Evolutionary conservation across 768 basidiomycete genomes (phyloP).

Genomic region (Hysterangium stoloniferum): DNA sequence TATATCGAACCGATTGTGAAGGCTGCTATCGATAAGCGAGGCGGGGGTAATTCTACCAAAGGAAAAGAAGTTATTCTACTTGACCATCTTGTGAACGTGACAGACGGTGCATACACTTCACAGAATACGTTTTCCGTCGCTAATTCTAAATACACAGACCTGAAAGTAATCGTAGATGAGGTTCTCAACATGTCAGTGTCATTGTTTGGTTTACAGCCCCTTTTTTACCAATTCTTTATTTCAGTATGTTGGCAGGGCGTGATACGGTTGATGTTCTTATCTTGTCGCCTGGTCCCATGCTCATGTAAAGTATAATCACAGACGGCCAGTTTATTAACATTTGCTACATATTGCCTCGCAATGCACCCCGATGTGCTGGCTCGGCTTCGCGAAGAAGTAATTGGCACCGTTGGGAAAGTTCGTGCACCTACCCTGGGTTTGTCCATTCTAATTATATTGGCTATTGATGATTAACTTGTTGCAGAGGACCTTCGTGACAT

Average conservation of each 20-base stretch:
- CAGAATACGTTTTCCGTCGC: background rate
- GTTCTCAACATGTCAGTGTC: constrained; percentile 31
- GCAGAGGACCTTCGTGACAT: constrained; percentile 26
- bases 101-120: constrained; percentile 15
- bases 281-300: background rate
- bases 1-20: constrained; percentile 48
- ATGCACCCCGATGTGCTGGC: constrained; percentile 35
- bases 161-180: constrained; percentile 31
- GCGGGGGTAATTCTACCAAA: constrained; percentile 13
- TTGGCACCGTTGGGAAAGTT: constrained; percentile 18
- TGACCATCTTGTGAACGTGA: constrained; percentile 17
- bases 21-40: constrained; percentile 30
- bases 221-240: background rate
- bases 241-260: constrained; percentile 5
- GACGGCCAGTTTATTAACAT: constrained; percentile 40
- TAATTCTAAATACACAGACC: constrained; percentile 19
- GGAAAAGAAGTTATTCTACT: constrained; percentile 15
- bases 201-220: background rate
- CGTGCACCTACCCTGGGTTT: constrained; percentile 12
- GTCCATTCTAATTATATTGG: constrained; percentile 20
- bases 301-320: constrained; percentile 15
- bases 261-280: constrained; percentile 2
- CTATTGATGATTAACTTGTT: background rate
- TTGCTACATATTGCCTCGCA: constrained; percentile 38
- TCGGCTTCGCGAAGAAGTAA: constrained; percentile 36